Percentiles rank a stretch among this genome's conserved stretches.
Conservation (phyloP, 148 eudicot species). For the Cornus florida region DNA sequence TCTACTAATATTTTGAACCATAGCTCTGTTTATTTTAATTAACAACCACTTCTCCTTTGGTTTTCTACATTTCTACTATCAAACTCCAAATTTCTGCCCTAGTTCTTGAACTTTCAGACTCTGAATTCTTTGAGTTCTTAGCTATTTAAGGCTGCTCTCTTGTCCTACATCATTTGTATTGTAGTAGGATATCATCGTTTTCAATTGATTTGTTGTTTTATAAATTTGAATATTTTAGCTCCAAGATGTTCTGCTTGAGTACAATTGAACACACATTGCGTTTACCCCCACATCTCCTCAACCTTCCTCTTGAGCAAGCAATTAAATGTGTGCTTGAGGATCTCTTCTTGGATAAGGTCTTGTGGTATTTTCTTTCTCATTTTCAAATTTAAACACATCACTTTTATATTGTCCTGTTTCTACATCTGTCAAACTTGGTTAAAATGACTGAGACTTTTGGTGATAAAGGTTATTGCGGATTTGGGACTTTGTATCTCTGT, state of each 20-base stretch:
- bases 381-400: neutral
- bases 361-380: no score
- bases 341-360: conserved; percentile 80
- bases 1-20: no score
- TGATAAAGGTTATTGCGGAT: conserved; percentile 59
- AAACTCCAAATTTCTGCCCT: no score
- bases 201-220: no score
- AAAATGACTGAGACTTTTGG: neutral
- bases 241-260: conserved; percentile 61
- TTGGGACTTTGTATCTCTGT: conserved; percentile 73
- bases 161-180: no score
- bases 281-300: conserved; percentile 61
- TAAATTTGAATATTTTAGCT: neutral
- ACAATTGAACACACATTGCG: conserved; percentile 73
- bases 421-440: neutral
- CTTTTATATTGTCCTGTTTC: neutral
- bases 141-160: no score
- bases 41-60: no score
- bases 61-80: no score
- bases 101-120: no score
- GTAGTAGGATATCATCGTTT: no score
- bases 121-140: no score
- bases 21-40: no score
- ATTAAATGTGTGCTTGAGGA: conserved; percentile 66
- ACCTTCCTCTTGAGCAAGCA: conserved; percentile 57